Evolutionary conservation across 2,329 filamentous ascomycete genomes (phyloP).

Genomic region (Diaporthe aspalathi): DNA sequence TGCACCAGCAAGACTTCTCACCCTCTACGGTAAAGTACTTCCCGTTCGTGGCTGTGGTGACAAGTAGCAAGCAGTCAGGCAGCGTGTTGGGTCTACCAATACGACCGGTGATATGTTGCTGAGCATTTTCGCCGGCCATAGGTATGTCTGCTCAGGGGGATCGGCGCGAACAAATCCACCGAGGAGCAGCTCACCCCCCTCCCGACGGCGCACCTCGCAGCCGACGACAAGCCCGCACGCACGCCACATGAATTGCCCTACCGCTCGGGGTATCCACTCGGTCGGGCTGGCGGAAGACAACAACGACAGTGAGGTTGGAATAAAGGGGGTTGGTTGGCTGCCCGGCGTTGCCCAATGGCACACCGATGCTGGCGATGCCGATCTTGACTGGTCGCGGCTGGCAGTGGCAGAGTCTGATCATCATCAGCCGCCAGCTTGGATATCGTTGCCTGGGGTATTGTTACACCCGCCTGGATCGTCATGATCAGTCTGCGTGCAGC

Average conservation of each 20-base stretch:
- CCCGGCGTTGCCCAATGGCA: neutral
- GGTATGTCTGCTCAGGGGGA: conserved; percentile 24
- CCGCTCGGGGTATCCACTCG: conserved; percentile 4
- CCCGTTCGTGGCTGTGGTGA: conserved; percentile 8
- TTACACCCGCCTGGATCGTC: neutral
- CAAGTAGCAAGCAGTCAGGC: no score
- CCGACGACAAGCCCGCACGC: conserved; percentile 16
- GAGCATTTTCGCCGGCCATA: no score
- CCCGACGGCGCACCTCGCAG: conserved; percentile 14
- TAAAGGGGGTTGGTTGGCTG: neutral
- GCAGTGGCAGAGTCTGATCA: neutral
- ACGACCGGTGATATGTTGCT: no score
- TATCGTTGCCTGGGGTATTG: neutral
- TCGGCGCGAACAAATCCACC: neutral
- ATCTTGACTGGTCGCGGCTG: conserved; percentile 20
- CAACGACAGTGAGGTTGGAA: neutral
- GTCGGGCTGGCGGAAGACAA: conserved; percentile 21
- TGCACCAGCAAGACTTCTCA: neutral
- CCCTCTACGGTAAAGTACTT: no score
- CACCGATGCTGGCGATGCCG: neutral
- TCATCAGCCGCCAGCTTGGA: conserved; percentile 6
- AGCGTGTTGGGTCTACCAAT: no score
- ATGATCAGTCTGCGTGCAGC: neutral
- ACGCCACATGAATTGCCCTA: neutral
- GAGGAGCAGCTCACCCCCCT: neutral